These are phyloP conservation scores for Penicillium sp. DNA, from an alignment of 2,329 filamentous ascomycete species.

Conservation along the genomic window DNA sequence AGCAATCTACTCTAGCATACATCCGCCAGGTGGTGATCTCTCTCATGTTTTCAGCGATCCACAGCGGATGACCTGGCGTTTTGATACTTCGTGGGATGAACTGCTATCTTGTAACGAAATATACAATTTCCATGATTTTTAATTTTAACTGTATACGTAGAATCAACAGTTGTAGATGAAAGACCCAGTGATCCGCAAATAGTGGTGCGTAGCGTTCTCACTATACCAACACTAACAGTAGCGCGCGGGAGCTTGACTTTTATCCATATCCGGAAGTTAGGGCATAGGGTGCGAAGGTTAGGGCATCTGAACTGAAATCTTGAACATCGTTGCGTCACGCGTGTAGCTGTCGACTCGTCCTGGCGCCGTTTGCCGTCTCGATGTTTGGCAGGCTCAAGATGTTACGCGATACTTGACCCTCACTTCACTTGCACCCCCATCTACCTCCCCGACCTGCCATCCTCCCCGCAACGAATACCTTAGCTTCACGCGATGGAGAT, in stretches of 20 bases:
- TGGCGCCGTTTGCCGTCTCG: neutral
- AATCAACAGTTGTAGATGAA: neutral
- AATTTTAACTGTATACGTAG: neutral
- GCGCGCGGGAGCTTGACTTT: neutral
- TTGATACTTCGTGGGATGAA: conserved; percentile 11
- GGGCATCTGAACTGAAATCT: conserved; percentile 13
- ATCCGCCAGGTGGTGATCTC: conserved; percentile 12
- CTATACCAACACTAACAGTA: neutral
- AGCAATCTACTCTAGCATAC: conserved; percentile 19
- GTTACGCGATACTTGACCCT: neutral
- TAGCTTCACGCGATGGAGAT: conserved; percentile 19
- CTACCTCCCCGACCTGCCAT: neutral
- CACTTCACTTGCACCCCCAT: neutral
- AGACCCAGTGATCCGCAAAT: neutral
- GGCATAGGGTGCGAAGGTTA: conserved; percentile 20
- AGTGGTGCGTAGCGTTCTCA: neutral
- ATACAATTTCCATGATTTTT: conserved; percentile 1
- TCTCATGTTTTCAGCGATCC: conserved; percentile 24
- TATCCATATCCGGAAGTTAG: conserved; percentile 10
- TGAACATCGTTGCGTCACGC: conserved; percentile 6
- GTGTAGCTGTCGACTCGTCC: neutral
- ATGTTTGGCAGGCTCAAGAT: neutral
- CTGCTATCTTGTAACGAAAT: conserved; percentile 10
- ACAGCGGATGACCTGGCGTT: conserved; percentile 19
- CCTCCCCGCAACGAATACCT: neutral